Conservation (phyloP, 768 basidiomycete genomes). For the Goffeauzyma gilvescens region DNA sequence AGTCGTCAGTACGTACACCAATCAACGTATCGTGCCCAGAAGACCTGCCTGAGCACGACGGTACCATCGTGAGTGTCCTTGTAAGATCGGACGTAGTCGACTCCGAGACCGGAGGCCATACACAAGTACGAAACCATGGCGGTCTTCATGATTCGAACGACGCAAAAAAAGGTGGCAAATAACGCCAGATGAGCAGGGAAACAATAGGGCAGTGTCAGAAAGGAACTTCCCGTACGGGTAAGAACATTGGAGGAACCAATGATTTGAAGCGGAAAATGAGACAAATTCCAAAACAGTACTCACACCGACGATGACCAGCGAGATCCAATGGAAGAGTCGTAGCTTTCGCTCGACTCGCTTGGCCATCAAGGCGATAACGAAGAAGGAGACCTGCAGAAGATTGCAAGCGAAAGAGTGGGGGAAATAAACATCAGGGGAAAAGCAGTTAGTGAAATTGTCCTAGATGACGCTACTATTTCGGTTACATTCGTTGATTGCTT, state of each 20-base stretch:
- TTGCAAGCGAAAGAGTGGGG: no score
- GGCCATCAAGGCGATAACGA: conserved; percentile 18
- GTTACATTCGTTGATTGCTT: no score
- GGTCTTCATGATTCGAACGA: neutral
- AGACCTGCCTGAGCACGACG: conserved; percentile 21
- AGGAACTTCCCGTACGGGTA: no score
- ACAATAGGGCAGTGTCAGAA: no score
- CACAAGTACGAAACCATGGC: conserved; percentile 23
- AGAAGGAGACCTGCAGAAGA: conserved; percentile 1
- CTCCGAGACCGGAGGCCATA: conserved; percentile 26
- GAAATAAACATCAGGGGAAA: neutral
- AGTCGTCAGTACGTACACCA: conserved; percentile 7
- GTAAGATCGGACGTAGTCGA: conserved; percentile 18
- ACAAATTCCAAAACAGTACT: conserved; percentile 8
- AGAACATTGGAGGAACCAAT: no score
- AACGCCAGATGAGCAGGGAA: neutral
- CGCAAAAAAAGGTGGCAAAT: neutral
- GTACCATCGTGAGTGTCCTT: conserved; percentile 13
- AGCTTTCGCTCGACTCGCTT: conserved; percentile 24
- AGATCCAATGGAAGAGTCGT: conserved; percentile 27
- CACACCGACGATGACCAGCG: conserved; percentile 22
- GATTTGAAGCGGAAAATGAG: no score
- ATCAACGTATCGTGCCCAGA: conserved; percentile 19
- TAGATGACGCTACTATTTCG: no score
- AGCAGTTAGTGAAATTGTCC: neutral